phyloP scores from a whole-genome alignment of 352 stramenopile species.

The Pythium oligandrum region DNA sequence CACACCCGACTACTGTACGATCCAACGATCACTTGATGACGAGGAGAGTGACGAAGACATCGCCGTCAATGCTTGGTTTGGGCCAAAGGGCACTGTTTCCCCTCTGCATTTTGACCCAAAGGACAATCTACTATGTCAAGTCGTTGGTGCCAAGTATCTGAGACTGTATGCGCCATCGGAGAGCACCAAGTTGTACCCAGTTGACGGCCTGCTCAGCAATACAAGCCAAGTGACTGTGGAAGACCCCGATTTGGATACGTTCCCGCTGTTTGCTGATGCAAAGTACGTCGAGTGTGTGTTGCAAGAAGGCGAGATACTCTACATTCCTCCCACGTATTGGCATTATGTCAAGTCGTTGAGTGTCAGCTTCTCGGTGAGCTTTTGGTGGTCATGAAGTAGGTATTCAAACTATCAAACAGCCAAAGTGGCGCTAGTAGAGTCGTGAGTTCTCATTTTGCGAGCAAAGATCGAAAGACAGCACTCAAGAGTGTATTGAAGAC shows the following conservation, averaged over 20 bases:
- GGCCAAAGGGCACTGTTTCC: conserved; percentile 71
- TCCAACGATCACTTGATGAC: conserved; percentile 40
- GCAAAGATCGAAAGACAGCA: too few species aligned
- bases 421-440: too few species aligned
- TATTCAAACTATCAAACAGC: background rate
- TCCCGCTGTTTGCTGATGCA: conserved; percentile 44
- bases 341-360: conserved; percentile 83
- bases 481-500: too few species aligned
- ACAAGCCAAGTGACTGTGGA: conserved; percentile 77
- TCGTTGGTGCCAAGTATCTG: conserved; percentile 82
- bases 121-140: conserved; percentile 88
- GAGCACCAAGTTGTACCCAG: conserved; percentile 72
- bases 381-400: conserved; percentile 54
- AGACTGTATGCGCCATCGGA: conserved; percentile 69
- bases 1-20: conserved; percentile 84
- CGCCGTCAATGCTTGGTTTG: conserved; percentile 86
- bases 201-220: conserved; percentile 82
- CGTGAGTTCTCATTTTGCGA: too few species aligned
- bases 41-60: conserved; percentile 60
- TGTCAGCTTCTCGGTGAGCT: conserved; percentile 81
- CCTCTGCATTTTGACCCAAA: conserved; percentile 87
- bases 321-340: conserved; percentile 86
- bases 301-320: conserved; percentile 75
- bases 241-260: conserved; percentile 34
- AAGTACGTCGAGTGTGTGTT: conserved; percentile 72